Percentiles rank a stretch among this genome's conserved stretches.
Evolutionary conservation across 2,329 filamentous ascomycete genomes (phyloP).

Genomic region (Exserohilum turcica): DNA sequence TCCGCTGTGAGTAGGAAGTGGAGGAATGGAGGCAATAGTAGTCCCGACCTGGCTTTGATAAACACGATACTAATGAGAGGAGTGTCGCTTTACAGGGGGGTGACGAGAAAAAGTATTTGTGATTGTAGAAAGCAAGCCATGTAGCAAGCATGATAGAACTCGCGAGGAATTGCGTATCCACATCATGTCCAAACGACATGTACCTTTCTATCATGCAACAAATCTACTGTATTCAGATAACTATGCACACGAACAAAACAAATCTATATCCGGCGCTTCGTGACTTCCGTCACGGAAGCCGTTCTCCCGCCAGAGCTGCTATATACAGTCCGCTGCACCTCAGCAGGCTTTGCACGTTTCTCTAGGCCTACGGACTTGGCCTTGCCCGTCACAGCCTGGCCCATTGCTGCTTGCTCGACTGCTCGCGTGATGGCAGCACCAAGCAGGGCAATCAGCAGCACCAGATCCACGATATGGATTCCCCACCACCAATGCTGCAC

Average conservation of each 20-base stretch:
- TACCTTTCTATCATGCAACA: too few relatives aligned
- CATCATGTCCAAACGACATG: too few relatives aligned
- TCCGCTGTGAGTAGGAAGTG: too few relatives aligned
- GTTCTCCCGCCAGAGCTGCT: background rate
- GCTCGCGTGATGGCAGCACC: background rate
- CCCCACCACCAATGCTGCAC: conserved; percentile 95
- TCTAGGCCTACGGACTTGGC: background rate
- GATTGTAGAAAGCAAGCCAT: too few relatives aligned
- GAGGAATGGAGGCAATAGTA: too few relatives aligned
- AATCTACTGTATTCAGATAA: background rate
- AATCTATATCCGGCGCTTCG: conserved; percentile 2
- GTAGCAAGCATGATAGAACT: too few relatives aligned
- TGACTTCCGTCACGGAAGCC: conserved; percentile 1
- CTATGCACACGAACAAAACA: background rate
- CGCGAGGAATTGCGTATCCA: too few relatives aligned
- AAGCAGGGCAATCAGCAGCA: conserved; percentile 1
- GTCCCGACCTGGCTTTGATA: too few relatives aligned
- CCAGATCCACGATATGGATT: conserved; percentile 62
- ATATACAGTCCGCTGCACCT: background rate
- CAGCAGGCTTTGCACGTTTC: background rate
- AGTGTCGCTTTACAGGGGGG: too few relatives aligned
- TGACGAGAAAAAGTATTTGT: too few relatives aligned
- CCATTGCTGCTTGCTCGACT: background rate
- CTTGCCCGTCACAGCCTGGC: background rate
- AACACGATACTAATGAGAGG: too few relatives aligned